phyloP scores from a whole-genome alignment of 805 yeast species.

The Nakazawaea wickerhamii region DNA sequence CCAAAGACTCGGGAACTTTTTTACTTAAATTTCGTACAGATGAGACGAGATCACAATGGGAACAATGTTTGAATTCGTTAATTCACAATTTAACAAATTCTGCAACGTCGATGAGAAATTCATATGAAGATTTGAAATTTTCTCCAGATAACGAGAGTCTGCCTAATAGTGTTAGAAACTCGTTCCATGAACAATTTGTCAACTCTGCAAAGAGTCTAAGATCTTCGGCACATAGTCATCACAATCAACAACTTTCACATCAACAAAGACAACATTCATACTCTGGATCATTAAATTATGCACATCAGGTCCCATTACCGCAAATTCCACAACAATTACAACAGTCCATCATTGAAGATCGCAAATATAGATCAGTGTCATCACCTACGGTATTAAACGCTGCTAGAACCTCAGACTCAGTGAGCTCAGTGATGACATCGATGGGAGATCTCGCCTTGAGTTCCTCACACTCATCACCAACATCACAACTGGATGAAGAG shows the following conservation, averaged over 20 bases:
- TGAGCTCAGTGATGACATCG: constrained; percentile 5
- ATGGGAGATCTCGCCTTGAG: constrained; percentile 5
- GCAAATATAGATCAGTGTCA: constrained; percentile 28
- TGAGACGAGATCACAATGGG: constrained; percentile 83
- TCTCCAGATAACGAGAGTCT: constrained; percentile 17
- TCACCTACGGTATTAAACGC: constrained; percentile 19
- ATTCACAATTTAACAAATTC: constrained; percentile 12
- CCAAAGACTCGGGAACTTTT: constrained; percentile 81
- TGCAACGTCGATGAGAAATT: constrained; percentile 7
- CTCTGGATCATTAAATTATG: background rate
- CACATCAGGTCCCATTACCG: background rate
- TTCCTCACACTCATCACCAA: constrained; percentile 7
- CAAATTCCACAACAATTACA: background rate
- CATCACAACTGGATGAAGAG: constrained; percentile 26
- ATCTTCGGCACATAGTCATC: constrained; percentile 10
- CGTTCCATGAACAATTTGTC: constrained; percentile 16
- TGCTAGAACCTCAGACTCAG: constrained; percentile 5
- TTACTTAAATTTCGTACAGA: constrained; percentile 78
- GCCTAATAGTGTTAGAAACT: constrained; percentile 15
- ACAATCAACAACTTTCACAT: constrained; percentile 1
- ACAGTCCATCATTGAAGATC: constrained; percentile 16
- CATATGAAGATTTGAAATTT: constrained; percentile 17
- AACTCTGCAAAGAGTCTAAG: constrained; percentile 14
- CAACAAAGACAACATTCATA: constrained; percentile 9
- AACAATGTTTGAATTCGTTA: constrained; percentile 42